phyloP scores from a whole-genome alignment of 139 green algal species.

The Chlorella sorokiniana region DNA sequence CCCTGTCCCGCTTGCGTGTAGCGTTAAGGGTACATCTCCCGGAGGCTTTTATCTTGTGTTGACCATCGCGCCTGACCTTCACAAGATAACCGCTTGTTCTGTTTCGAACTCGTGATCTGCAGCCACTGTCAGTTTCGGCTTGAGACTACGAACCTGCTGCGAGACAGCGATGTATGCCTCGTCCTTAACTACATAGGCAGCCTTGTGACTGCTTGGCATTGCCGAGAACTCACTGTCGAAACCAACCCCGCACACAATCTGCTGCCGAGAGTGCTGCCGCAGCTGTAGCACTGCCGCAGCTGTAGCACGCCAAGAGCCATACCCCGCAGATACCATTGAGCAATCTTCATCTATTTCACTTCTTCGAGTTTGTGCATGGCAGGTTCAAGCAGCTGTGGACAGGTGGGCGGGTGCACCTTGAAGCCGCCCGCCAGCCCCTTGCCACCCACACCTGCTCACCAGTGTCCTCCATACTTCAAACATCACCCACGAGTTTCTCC shows the following conservation, averaged over 20 bases:
- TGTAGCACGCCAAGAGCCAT: slow-evolving; percentile 42
- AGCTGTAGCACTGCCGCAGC: not conserved
- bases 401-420: too few species aligned
- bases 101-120: not conserved
- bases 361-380: not conserved
- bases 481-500: too few species aligned
- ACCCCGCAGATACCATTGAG: not conserved
- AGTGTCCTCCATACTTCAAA: too few species aligned
- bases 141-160: not conserved
- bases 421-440: too few species aligned
- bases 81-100: too few species aligned
- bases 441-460: too few species aligned
- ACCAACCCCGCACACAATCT: not conserved
- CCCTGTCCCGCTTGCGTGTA: too few species aligned
- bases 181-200: slow-evolving; percentile 1
- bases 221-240: not conserved
- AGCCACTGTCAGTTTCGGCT: not conserved
- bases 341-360: not conserved
- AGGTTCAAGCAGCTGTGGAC: slow-evolving; percentile 35
- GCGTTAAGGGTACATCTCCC: too few species aligned
- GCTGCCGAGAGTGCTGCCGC: too few species aligned
- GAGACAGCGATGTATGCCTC: slow-evolving; percentile 31
- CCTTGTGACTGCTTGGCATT: slow-evolving; percentile 45
- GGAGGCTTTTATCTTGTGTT: not conserved
- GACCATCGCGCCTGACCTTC: not conserved